phyloP scores from a whole-genome alignment of 257 asterid genomes.

The Echium plantagineum region DNA sequence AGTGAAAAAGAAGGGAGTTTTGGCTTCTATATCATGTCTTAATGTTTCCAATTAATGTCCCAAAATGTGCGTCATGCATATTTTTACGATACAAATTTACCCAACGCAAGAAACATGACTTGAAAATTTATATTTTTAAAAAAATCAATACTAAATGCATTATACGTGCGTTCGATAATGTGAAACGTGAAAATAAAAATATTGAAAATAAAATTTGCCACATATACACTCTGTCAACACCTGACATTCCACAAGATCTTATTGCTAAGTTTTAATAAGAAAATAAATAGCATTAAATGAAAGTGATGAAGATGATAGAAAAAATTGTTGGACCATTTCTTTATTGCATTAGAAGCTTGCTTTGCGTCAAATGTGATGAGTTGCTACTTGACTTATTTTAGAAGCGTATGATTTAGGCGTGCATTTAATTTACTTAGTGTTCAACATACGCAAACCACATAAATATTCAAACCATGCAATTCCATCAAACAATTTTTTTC shows the following conservation, averaged over 20 bases:
- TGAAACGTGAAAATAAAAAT: too few species aligned
- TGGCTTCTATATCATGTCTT: slow-evolving; percentile 45
- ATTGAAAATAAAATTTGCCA: slow-evolving; percentile 29
- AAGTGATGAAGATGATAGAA: too few species aligned
- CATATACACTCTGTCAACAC: slow-evolving; percentile 18
- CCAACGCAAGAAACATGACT: too few species aligned
- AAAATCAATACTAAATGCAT: too few species aligned
- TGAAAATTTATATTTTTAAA: too few species aligned
- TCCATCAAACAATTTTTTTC: too few species aligned
- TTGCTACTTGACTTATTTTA: slow-evolving; percentile 8
- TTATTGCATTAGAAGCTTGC: background rate
- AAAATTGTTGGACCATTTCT: background rate
- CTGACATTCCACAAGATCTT: slow-evolving; percentile 31
- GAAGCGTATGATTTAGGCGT: background rate
- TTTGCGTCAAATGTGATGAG: slow-evolving; percentile 11
- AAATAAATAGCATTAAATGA: too few species aligned
- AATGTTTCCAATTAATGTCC: slow-evolving; percentile 4
- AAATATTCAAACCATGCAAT: too few species aligned
- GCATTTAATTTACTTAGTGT: background rate
- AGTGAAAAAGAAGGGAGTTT: slow-evolving; percentile 10
- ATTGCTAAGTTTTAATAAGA: slow-evolving; percentile 1
- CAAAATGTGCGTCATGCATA: too few species aligned
- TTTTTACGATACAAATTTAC: too few species aligned
- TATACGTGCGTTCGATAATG: too few species aligned
- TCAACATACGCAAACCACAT: background rate